Evolutionary conservation across 306 rosid species (phyloP).

Genomic region (Begonia peltatifolia): DNA sequence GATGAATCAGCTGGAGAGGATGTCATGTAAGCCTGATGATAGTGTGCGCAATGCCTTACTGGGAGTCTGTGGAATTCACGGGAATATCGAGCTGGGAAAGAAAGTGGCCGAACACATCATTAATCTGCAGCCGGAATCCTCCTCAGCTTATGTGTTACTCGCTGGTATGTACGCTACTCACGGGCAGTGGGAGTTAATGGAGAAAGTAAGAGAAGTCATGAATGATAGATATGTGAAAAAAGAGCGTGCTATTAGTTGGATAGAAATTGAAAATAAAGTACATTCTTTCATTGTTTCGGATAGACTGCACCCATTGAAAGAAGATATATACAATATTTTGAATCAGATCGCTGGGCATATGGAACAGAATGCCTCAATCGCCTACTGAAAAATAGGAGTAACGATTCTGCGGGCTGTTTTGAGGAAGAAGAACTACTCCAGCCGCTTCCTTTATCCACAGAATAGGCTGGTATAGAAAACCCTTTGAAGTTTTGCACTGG

Average conservation of each 20-base stretch:
- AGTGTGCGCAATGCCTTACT: constrained; percentile 43
- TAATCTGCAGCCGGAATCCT: constrained; percentile 41
- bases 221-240: constrained; percentile 34
- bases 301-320: constrained; percentile 40
- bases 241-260: constrained; percentile 40
- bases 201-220: constrained; percentile 42
- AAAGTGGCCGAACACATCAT: constrained; percentile 46
- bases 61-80: constrained; percentile 41
- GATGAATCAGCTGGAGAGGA: constrained; percentile 28
- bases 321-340: constrained; percentile 37
- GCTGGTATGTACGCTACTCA: constrained; percentile 45
- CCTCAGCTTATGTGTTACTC: constrained; percentile 38
- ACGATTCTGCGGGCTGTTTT: constrained; percentile 12
- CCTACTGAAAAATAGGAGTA: constrained; percentile 16
- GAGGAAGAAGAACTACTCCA: constrained; percentile 8
- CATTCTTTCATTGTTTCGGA: constrained; percentile 44
- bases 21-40: constrained; percentile 37
- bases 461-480: not conserved
- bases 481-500: not conserved
- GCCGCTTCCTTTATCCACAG: not conserved
- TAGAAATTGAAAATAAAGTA: constrained; percentile 37
- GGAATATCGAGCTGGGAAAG: constrained; percentile 37
- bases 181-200: constrained; percentile 49
- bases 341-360: constrained; percentile 36
- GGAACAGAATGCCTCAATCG: constrained; percentile 22